Evolutionary conservation across 805 yeast genomes (phyloP), one percentile per base, ranked within the genome.

Genomic region (Wickerhamia fluorescens): DNA sequence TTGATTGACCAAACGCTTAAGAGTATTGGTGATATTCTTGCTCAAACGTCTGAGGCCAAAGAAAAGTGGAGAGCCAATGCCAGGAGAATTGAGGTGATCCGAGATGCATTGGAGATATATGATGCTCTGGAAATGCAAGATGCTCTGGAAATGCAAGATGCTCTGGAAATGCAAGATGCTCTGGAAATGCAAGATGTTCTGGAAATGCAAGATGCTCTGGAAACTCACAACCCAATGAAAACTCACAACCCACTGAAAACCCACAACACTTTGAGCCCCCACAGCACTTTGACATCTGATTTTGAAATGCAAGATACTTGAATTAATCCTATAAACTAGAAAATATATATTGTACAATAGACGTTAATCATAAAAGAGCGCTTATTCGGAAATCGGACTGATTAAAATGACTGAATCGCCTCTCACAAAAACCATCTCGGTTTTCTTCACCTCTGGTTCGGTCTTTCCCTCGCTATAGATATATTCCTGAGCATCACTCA

Each of bases 361-460:
- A 15, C 14, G 12, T 9, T 12, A 12, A 10, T 21, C 10, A 4
- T n/a, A n/a, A n/a, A n/a, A n/a, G n/a, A n/a, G n/a, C n/a, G n/a
- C n/a, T n/a, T n/a, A n/a, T n/a, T n/a, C n/a, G n/a, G n/a, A n/a
- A n/a, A n/a, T n/a, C 11, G 70, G 67, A 30, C 81, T 76, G 30
- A 92, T 78, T 42, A 88, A 68, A 28, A 94, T 85, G 24, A 92
- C 97, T 3, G 94, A 78, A 58, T 92, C 98, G n/a, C 99, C 99
- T 62, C 99, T 78, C 10, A 92, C 88, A 58, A 89, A 89, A 24
- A 92, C 77, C 87, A 92, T 84, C 32, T 85, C 95, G 11, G 86
- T 71, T 37, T 70, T 68, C 47, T 77, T 81, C 20, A 59, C 61
- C n/a, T 39, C 45, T 3, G 61, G 59, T 25, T 66, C 68, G 17